phyloP scores from a whole-genome alignment of 768 basidiomycete species.

The Coprinopsis marcescibilis region DNA sequence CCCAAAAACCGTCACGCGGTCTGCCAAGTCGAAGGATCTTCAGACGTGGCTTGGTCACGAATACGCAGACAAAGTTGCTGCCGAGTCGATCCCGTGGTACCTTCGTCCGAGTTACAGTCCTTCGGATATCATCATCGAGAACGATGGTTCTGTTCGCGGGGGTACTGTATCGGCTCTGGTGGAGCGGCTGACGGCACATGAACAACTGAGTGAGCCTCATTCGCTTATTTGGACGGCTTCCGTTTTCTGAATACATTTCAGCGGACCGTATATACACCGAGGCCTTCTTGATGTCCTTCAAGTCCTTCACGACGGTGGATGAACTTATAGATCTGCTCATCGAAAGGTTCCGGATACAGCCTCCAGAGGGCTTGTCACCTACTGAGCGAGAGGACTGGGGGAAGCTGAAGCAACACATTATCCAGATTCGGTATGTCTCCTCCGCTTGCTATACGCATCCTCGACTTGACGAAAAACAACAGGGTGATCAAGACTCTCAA shows the following conservation, averaged over 20 bases:
- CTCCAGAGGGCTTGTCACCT: constrained; percentile 60
- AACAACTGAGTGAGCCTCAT: constrained; percentile 61
- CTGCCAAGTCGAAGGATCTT: constrained; percentile 48
- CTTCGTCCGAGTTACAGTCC: constrained; percentile 75
- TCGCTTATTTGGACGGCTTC: background rate
- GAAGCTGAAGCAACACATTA: constrained; percentile 78
- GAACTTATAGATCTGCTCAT: constrained; percentile 80
- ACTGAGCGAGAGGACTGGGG: constrained; percentile 74
- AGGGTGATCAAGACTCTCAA: constrained; percentile 91
- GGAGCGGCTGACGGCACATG: constrained; percentile 87
- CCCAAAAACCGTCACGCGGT: constrained; percentile 27
- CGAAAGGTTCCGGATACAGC: constrained; percentile 69
- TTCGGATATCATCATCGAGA: constrained; percentile 78
- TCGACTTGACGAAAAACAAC: background rate
- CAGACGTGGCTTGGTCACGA: constrained; percentile 61
- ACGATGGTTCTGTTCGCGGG: constrained; percentile 78
- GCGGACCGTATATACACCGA: constrained; percentile 75
- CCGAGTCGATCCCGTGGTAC: constrained; percentile 69
- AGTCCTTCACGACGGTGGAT: constrained; percentile 83
- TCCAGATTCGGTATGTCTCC: constrained; percentile 71
- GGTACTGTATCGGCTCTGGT: constrained; percentile 84
- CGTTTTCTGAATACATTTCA: constrained; percentile 5
- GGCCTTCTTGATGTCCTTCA: constrained; percentile 94
- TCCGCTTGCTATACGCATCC: constrained; percentile 1
- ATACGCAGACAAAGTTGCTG: constrained; percentile 37